A percentile compares a stretch with the other conserved stretches of the same genome.
These are phyloP conservation scores for Phytophthora melonis DNA, from an alignment of 352 stramenopile species.

Conservation along the genomic window DNA sequence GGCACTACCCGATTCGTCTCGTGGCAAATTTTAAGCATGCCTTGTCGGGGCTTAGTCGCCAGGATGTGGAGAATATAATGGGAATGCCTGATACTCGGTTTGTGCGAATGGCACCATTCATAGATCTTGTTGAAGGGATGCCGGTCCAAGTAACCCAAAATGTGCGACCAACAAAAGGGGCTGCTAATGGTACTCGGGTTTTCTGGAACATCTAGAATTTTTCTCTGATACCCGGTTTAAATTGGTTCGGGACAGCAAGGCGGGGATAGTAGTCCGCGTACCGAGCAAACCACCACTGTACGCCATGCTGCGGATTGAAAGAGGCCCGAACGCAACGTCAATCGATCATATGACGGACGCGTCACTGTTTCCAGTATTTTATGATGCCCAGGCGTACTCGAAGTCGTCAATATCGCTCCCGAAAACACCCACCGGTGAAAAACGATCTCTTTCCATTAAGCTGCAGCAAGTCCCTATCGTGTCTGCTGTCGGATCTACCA, in stretches of 20 bases:
- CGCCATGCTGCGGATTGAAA: not conserved
- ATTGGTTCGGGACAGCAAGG: not conserved
- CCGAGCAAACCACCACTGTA: not conserved
- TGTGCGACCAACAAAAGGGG: slow-evolving; percentile 6
- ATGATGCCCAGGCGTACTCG: slow-evolving; percentile 3
- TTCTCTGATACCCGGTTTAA: not conserved
- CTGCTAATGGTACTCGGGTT: slow-evolving; percentile 4
- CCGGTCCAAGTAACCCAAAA: slow-evolving; percentile 6
- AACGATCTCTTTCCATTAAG: not conserved
- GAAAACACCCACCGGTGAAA: not conserved
- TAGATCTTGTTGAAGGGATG: slow-evolving; percentile 1
- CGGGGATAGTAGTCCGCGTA: not conserved
- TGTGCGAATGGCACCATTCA: slow-evolving; percentile 6
- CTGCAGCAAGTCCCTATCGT: slow-evolving; percentile 1
- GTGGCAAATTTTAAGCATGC: slow-evolving; percentile 1
- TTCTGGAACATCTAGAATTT: not conserved
- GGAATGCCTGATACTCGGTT: slow-evolving; percentile 7
- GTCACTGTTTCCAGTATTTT: slow-evolving; percentile 1
- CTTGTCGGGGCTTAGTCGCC: slow-evolving; percentile 6
- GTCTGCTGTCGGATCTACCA: not conserved
- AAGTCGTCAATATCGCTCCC: not conserved
- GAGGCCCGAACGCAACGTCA: not conserved
- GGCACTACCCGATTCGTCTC: slow-evolving; percentile 2
- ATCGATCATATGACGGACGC: not conserved
- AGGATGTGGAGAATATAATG: slow-evolving; percentile 4